A percentile compares a stretch with the other conserved stretches of the same genome.
phyloP scores from a whole-genome alignment of 2,329 filamentous ascomycete genomes.

The Leptoxyphium fumago region DNA sequence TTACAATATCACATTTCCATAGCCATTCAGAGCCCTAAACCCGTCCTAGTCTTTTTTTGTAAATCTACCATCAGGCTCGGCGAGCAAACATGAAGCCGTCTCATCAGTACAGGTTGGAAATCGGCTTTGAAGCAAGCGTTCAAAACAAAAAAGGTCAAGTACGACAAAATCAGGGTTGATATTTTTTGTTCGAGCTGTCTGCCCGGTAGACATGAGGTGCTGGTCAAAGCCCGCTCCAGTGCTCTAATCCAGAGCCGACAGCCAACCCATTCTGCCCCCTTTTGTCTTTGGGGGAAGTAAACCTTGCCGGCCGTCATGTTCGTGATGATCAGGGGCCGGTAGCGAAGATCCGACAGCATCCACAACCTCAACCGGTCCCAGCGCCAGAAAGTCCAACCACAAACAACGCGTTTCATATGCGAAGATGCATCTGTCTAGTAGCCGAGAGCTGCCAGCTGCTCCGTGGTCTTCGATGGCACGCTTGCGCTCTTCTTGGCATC shows the following conservation, averaged over 20 bases:
- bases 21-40: too few species aligned
- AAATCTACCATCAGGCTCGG: too few species aligned
- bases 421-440: constrained; percentile 48
- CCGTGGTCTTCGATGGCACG: constrained; percentile 72
- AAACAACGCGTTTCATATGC: neutral
- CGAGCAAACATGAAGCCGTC: too few species aligned
- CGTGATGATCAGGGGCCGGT: neutral
- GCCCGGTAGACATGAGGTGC: neutral
- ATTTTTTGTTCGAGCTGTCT: neutral
- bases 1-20: too few species aligned
- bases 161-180: neutral
- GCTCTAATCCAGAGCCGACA: neutral
- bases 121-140: too few species aligned
- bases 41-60: too few species aligned
- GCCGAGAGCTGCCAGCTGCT: constrained; percentile 78
- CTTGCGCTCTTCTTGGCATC: constrained; percentile 87
- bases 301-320: neutral
- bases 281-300: too few species aligned
- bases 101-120: too few species aligned
- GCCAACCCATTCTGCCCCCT: neutral
- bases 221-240: neutral
- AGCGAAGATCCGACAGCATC: too few species aligned
- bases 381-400: neutral
- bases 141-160: too few species aligned
- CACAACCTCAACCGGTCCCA: neutral